Evolutionary conservation across 2,329 filamentous ascomycete species (phyloP), one percentile per base, ranked within the genome.

Genomic region (Graphilbum fragrans): DNA sequence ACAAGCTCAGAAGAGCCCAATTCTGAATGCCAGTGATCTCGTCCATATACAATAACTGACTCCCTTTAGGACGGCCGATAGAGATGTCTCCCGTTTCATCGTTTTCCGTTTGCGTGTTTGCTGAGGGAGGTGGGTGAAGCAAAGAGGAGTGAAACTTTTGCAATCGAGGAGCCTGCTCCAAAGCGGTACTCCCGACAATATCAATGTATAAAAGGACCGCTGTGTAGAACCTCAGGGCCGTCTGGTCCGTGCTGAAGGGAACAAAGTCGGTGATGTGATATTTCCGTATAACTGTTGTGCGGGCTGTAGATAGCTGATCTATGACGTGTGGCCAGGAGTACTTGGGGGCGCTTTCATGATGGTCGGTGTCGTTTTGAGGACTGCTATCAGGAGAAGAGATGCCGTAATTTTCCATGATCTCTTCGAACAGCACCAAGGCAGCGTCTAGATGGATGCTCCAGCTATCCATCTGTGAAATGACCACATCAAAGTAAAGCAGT

Each of bases 11-110:
- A 36, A 80, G 49, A 1, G 67, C 66, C 70, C 72, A 74, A 53
- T 77, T 79, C 35, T 72, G 59, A 45, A 73, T 63, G 2, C 76
- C 75, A 33, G 72, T 55, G 38, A 74, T 67, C 25, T 69, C 64
- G 38, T 70, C 65, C 41, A 78, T 59, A 39, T 60, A 58, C 42
- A 61, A 49, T 32, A 69, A 54, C 1, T 5, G 14, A 16, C 29
- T 8, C 29, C 9, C 14, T 32, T 9, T n/a, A 32, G 29, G 10
- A 7, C 7, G n/a, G 32, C 18, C n/a, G 9, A 14, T 18, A 19
- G 27, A 2, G 9, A 31, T 12, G 14, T 31, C 35, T 22, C 8
- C n/a, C n/a, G n/a, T 12, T 7, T 27, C 23, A 12, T 12, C 23
- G 12, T 27, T 12, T 27, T 27, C 12, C 12, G 23, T 7, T 27